Evolutionary conservation across 2,329 filamentous ascomycete genomes (phyloP), one percentile per base, ranked within the genome.

Genomic region (Colletotrichum endophyticum): DNA sequence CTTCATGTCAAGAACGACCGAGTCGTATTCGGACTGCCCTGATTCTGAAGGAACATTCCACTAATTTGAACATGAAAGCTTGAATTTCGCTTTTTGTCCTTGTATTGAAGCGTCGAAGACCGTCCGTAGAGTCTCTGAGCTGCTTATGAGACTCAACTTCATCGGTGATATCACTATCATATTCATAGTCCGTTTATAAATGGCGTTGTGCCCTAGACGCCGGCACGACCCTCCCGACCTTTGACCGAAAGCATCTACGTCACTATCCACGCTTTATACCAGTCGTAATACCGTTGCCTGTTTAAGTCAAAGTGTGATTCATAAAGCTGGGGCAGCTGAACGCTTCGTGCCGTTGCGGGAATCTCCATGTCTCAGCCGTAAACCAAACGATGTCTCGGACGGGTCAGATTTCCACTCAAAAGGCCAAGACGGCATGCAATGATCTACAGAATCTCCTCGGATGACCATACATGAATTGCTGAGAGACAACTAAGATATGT

Each of bases 141-240:
- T 49, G 11, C 11, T 11, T 49, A 22, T 1, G 6, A 22, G 44
- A 53, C 0, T 3, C 3, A 5, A 0, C 11, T 49, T 49, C 39
- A 49, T 1, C 19, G 5, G 3, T 12, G 39, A 22, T 3, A 49
- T 49, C 39, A 22, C 19, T n/a, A 2, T 49, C 9, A 6, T 3
- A 22, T 8, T 53, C n/a, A 22, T 22, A 13, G 3, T 12, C n/a
- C n/a, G 44, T 22, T 53, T 22, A 11, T 4, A 7, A 22, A 22
- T 53, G 44, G 44, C 0, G 1, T 22, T 22, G 44, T 11, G 0
- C 12, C 2, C 7, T 2, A 8, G 1, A 2, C n/a, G 44, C 44
- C 3, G n/a, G 44, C 0, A 22, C 44, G 11, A 53, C 4, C 44
- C n/a, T 13, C 1, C n/a, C 44, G 44, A 22, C n/a, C 1, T 22